These are phyloP conservation scores for Hamamelis virginiana DNA, from an alignment of 164 flowering plant species.

Conservation along the genomic window DNA sequence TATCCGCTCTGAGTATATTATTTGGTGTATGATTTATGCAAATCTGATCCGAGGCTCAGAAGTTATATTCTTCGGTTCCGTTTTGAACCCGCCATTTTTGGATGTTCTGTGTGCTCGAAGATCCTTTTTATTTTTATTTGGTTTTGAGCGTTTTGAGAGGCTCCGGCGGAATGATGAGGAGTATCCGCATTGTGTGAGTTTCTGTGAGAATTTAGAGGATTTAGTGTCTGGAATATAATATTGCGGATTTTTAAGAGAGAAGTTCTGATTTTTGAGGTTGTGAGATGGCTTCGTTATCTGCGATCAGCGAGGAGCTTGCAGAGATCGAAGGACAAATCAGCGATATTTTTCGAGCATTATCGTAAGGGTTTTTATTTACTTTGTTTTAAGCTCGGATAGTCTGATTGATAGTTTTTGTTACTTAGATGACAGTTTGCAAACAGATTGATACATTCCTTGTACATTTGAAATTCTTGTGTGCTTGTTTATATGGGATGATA, in stretches of 20 bases:
- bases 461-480: neutral
- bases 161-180: neutral
- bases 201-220: conserved; percentile 3
- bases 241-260: neutral
- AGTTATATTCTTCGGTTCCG: neutral
- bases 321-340: conserved; percentile 79
- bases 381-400: neutral
- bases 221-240: neutral
- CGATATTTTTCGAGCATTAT: conserved; percentile 81
- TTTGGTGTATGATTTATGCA: neutral
- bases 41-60: neutral
- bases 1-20: too few species aligned
- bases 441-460: neutral
- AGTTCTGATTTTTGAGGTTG: neutral
- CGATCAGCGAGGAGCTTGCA: conserved; percentile 81
- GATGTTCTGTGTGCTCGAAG: too few species aligned
- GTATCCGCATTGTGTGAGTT: conserved; percentile 11
- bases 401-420: too few species aligned
- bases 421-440: too few species aligned
- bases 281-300: conserved; percentile 56
- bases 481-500: neutral
- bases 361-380: conserved; percentile 49
- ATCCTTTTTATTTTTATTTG: neutral
- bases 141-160: neutral
- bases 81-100: neutral